Evolutionary conservation across 306 rosid species (phyloP), one percentile per base, ranked within the genome.

Genomic region (Casuarina cunninghamiana): DNA sequence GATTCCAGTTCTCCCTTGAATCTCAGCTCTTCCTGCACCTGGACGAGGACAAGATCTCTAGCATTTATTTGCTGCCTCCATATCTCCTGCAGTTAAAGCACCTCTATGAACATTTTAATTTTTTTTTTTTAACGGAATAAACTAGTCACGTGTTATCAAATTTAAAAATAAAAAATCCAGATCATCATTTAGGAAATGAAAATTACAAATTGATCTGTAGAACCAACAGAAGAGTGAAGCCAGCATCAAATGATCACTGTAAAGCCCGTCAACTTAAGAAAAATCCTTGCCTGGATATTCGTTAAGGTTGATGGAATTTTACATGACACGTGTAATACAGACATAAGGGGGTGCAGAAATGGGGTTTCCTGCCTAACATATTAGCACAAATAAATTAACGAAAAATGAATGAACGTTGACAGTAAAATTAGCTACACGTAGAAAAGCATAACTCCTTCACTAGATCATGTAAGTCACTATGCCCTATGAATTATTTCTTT

Each of bases 21-120:
- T 48, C 75, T 48, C 26, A 5, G 75, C 37, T 71, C 61, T 50
- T 71, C 60, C 42, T 71, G 26, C 75, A 71, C 57, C 37, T 46
- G 75, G 21, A 45, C 55, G 32, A 35, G 21, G 42, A 61, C 61
- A 6, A 46, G 26, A 26, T 71, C 75, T 35, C 50, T 71, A 6
- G 10, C 75, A 8, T 50, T 37, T 21, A 50, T 45, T 50, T 50
- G 32, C 75, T 71, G 45, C 57, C 41, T 32, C 57, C 43, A 35
- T 45, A 21, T 49, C 61, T 11, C 39, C 75, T 71, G 55, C 11
- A 43, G n/a, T 19, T 5, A 44, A 69, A 69, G 16, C 70, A 12
- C 16, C 15, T 39, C 39, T 6, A 35, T 16, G 9, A 65, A 38
- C 32, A 26, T 0, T 26, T 3, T 39, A n/a, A n/a, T n/a, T n/a